Evolutionary conservation across 2,329 filamentous ascomycete genomes (phyloP), one percentile per base, ranked within the genome.

Genomic region (Penicillium freii): DNA sequence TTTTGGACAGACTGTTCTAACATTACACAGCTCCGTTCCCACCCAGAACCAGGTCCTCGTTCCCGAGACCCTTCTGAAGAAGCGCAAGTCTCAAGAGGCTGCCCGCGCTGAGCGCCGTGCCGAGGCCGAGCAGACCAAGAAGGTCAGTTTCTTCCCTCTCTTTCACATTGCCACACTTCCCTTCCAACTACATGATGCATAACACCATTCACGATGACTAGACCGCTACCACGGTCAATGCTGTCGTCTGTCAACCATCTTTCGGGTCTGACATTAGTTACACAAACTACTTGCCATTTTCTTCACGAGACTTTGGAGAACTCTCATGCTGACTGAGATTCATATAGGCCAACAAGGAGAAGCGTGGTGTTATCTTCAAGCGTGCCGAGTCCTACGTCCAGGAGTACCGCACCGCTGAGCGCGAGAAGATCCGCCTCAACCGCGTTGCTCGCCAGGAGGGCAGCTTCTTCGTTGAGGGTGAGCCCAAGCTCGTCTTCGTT

Each of bases 31-130:
- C 82, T 87, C 87, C 82, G 90, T 96, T 76, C 91, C 94, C 71
- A 96, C 92, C 80, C 82, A 92, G 81, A 91, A 97, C 80, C 90
- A 97, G 80, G 87, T 99, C 79, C 85, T 97, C 79, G 91, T 97
- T 78, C 94, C 94, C 72, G 94, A 99, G 91, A 99, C 94, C 74
- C 91, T 99, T 76, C 87, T 99, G 81, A 99, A 99, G 90, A 99
- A 99, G 91, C 91, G 94, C 85, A 99, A 99, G 92, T 91, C 87
- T 80, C 93, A 97, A 84, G 94, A 99, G 88, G 96, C 97, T 88
- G 92, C 92, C 79, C 90, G 92, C 80, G 92, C 94, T 80, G 90
- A 93, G 82, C 89, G 88, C 78, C 80, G 84, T 70, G 85, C 89
- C 67, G 90, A 90, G 74, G 79, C 87, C 68, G 85, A 92, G 81